Base-by-base conservation (phyloP, 2,329 filamentous ascomycete species). In the Trichoderma polysporum region DNA sequence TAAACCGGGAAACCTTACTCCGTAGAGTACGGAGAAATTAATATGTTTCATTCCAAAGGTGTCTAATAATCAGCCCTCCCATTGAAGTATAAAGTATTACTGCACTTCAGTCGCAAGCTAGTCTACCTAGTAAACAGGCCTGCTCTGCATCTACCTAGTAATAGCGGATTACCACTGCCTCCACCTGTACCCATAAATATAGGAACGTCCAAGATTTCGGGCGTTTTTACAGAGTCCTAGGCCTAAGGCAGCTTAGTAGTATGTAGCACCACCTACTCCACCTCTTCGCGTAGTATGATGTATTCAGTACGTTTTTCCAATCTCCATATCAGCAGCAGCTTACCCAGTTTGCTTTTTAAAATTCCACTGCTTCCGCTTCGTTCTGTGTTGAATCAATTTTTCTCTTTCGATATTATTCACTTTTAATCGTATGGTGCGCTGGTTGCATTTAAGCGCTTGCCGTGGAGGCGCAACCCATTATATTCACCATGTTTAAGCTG, bases 401-500 rank as follows among this genome's bases (percentile, higher is more conserved):
- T 45, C 41, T 53, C 49, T 53, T 41, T 17, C 27, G 41, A 27
- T 31, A 13, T 39, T 25, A 5, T 63, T 53, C 59, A 31, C n/a
- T 31, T 25, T 17, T 17, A 41, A 17, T 13, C 22, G 31, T 15
- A 63, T 54, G 47, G 35, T 53, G 17, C 19, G 13, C 12, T 22
- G 52, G 35, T 22, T 31, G 27, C 33, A 19, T 41, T 19, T 22
- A 25, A 31, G 35, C 45, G 35, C 27, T 27, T 47, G 19, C 49
- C 45, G 19, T 27, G 35, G 29, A 35, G 50, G 50, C 50, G 49
- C 37, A 27, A 19, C 17, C 15, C 37, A 53, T 29, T 45, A 29
- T 47, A 52, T 56, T 49, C 72, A 70, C 68, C 71, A 84, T 85
- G 84, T 86, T 86, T 76, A 81, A 78, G 71, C 73, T 80, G 72